Conservation (phyloP, 139 green algal species). For the Pedinophyceae sp. region DNA sequence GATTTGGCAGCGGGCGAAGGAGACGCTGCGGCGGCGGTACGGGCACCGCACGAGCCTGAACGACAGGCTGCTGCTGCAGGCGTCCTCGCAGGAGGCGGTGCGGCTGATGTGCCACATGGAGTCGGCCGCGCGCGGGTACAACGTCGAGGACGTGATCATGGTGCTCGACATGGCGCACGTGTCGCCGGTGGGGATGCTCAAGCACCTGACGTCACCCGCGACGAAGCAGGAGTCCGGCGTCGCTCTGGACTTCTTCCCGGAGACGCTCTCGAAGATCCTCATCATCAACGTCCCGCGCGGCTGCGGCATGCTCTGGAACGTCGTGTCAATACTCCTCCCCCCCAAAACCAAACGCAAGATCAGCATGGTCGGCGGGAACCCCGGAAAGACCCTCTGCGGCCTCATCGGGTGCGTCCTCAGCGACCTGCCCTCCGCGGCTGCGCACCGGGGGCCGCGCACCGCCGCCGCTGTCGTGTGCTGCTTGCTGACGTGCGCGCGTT, state of each 20-base stretch:
- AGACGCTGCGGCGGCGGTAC: not conserved
- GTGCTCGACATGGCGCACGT: not conserved
- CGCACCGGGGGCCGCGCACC: not conserved
- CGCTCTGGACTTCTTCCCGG: not conserved
- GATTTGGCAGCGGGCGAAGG: not conserved
- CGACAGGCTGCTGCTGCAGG: not conserved
- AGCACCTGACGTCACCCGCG: not conserved
- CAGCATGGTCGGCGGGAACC: not conserved
- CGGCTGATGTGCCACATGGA: not conserved
- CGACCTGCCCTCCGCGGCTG: not conserved
- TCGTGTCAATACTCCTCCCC: not conserved
- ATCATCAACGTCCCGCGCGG: not conserved
- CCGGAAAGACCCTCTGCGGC: not conserved
- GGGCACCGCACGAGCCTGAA: not conserved
- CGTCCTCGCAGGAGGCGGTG: not conserved
- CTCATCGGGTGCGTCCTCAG: not conserved
- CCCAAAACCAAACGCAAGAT: not conserved
- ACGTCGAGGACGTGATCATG: not conserved
- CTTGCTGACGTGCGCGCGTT: too few relatives aligned
- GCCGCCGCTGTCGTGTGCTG: not conserved
- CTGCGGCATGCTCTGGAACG: not conserved
- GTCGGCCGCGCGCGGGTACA: not conserved
- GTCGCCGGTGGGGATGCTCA: not conserved
- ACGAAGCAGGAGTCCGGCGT: not conserved
- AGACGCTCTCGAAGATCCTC: not conserved